phyloP scores from a whole-genome alignment of 2,329 filamentous ascomycete species.

The Penicillium sp. region DNA sequence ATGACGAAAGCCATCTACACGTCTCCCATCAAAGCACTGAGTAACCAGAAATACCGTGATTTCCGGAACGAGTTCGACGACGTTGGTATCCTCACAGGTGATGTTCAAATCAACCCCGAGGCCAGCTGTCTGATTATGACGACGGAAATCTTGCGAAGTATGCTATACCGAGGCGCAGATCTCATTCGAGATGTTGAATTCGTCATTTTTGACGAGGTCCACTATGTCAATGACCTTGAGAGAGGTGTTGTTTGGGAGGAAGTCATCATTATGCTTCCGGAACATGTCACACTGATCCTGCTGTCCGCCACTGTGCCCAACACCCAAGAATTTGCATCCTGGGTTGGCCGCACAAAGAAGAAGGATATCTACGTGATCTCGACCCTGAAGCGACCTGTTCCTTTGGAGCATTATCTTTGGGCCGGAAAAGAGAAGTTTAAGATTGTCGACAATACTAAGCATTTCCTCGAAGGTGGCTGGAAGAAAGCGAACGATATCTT shows the following conservation, averaged over 20 bases:
- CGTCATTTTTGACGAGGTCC: conserved; percentile 98
- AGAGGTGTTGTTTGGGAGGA: conserved; percentile 98
- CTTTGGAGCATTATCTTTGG: conserved; percentile 95
- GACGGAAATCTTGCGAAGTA: conserved; percentile 94
- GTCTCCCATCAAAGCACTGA: conserved; percentile 95
- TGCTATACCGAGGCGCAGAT: conserved; percentile 95
- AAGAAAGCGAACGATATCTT: conserved; percentile 85
- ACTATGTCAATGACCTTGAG: conserved; percentile 96
- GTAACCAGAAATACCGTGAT: conserved; percentile 98
- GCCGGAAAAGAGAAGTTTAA: conserved; percentile 88
- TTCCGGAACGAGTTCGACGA: conserved; percentile 89
- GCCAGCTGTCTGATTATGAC: conserved; percentile 99
- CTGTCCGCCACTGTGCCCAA: conserved; percentile 96
- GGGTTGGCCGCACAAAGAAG: conserved; percentile 96
- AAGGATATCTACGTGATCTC: conserved; percentile 99
- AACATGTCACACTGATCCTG: conserved; percentile 92
- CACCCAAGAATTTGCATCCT: conserved; percentile 95
- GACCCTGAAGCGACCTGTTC: conserved; percentile 90
- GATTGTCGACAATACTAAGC: conserved; percentile 90
- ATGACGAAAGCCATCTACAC: conserved; percentile 99
- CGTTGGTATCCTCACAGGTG: conserved; percentile 93
- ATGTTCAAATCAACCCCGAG: conserved; percentile 96
- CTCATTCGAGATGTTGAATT: conserved; percentile 96
- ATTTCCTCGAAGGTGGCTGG: conserved; percentile 89
- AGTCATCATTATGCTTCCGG: conserved; percentile 98